Evolutionary conservation across 768 basidiomycete genomes (phyloP).

Genomic region (Pisolithus orientalis): DNA sequence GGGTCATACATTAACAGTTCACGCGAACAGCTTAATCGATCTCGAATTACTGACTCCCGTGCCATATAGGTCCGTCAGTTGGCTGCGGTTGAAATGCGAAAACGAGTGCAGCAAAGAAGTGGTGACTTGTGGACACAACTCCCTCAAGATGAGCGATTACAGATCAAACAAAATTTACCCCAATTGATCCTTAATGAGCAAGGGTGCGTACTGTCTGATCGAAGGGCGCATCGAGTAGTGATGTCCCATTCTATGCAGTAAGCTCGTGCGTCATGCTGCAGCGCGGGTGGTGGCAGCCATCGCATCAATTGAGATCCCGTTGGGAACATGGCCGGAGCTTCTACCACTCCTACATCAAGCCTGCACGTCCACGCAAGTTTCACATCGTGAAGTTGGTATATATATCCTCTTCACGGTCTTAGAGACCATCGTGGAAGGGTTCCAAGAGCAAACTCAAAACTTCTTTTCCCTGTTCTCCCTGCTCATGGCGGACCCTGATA

Average conservation of each 20-base stretch:
- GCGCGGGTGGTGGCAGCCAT: constrained; percentile 92
- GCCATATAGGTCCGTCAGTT: constrained; percentile 82
- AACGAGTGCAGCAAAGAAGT: constrained; percentile 77
- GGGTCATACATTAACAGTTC: constrained; percentile 29
- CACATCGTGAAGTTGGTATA: constrained; percentile 87
- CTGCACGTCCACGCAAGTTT: constrained; percentile 56
- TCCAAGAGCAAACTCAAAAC: constrained; percentile 65
- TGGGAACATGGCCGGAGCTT: constrained; percentile 78
- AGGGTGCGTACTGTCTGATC: constrained; percentile 44
- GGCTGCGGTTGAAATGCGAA: constrained; percentile 93
- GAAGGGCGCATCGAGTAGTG: neutral
- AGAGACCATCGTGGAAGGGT: constrained; percentile 87
- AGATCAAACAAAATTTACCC: constrained; percentile 83
- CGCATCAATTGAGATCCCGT: constrained; percentile 79
- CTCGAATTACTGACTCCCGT: neutral
- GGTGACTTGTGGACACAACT: constrained; percentile 78
- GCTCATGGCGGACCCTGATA: constrained; percentile 77
- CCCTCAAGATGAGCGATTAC: constrained; percentile 57
- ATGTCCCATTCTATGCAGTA: constrained; percentile 38
- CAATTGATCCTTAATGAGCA: constrained; percentile 71
- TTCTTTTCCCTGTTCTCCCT: constrained; percentile 77
- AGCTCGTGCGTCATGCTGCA: constrained; percentile 86
- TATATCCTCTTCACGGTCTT: constrained; percentile 88
- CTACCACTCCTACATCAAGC: constrained; percentile 83
- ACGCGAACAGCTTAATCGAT: constrained; percentile 4